A percentile compares a stretch with the other conserved stretches of the same genome.
phyloP scores from a whole-genome alignment of 768 basidiomycete genomes.

The Calocera viscosa region DNA sequence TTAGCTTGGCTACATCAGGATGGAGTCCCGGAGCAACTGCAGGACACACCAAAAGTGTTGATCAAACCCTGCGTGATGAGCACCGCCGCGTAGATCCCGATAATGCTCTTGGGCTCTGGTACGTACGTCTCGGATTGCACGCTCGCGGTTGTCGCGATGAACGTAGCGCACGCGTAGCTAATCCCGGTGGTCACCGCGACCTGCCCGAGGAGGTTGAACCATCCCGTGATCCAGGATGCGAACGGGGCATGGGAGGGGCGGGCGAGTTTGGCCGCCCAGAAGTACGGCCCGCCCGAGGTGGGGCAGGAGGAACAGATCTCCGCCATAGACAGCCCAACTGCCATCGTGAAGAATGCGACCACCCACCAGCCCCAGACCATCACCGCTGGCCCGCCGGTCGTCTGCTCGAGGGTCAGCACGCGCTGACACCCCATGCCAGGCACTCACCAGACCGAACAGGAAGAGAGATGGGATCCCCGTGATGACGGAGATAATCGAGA shows the following conservation, averaged over 20 bases:
- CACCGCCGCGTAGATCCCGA: conserved; percentile 59
- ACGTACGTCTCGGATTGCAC: conserved; percentile 44
- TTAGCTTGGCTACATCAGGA: conserved; percentile 27
- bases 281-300: conserved; percentile 63
- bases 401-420: conserved; percentile 30
- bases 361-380: conserved; percentile 69
- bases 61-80: conserved; percentile 48
- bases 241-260: conserved; percentile 42
- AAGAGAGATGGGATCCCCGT: conserved; percentile 62
- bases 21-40: neutral
- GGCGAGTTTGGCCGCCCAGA: conserved; percentile 70
- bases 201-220: conserved; percentile 65
- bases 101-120: conserved; percentile 45
- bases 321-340: conserved; percentile 65
- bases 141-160: conserved; percentile 52
- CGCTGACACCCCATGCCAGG: neutral
- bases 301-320: conserved; percentile 28
- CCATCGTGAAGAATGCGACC: conserved; percentile 55
- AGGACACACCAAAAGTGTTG: neutral
- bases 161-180: conserved; percentile 54
- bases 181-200: conserved; percentile 69
- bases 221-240: conserved; percentile 64
- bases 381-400: conserved; percentile 60
- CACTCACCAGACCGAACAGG: conserved; percentile 50
- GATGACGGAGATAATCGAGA: conserved; percentile 64